Evolutionary conservation across 495 filamentous ascomycete genomes (phyloP), one percentile per base, ranked within the genome.

Genomic region (Pseudevernia furfuracea): DNA sequence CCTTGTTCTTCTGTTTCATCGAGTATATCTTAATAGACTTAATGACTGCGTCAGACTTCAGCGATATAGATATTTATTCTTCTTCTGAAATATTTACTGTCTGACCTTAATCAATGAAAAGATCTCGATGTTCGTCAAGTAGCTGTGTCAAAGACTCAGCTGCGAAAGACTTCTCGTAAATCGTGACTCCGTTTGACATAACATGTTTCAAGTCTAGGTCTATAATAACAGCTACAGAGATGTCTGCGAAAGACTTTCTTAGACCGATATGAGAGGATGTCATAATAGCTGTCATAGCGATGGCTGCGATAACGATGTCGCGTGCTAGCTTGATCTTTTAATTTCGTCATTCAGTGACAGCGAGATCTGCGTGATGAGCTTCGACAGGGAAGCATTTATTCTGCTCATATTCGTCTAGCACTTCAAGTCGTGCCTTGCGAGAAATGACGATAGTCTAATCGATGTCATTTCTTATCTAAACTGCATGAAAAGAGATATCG

Each of bases 1-100:
- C 53, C 9, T 53, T 37, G 21, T 66, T 30, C 11, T 65, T 55
- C 10, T 37, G 37, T 60, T 11, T 19, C 53, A 65, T 60, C 23
- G 28, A 25, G 9, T 52, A 65, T 34, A 61, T 37, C 7, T 36
- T 52, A 49, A 2, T 34, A 30, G 17, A 52, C 34, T 44, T 60
- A 65, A 41, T 15, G 3, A 37, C n/a, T 55, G 9, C 1, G 53
- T 46, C 11, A 52, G n/a, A n/a, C 12, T 43, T 61, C 19, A 61
- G 7, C 5, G 34, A 21, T 38, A 61, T 63, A 59, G 52, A 43
- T 38, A 60, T 60, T 41, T 41, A 60, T 41, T 60, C 10, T 4
- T 41, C 3, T 41, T 57, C n/a, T 41, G 44, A n/a, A 46, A 39
- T 44, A 34, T 59, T 15, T 1, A 53, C 2, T 12, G 1, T 53